Base-by-base conservation (phyloP, 805 yeast genomes). In the Metschnikowia shivogae region DNA sequence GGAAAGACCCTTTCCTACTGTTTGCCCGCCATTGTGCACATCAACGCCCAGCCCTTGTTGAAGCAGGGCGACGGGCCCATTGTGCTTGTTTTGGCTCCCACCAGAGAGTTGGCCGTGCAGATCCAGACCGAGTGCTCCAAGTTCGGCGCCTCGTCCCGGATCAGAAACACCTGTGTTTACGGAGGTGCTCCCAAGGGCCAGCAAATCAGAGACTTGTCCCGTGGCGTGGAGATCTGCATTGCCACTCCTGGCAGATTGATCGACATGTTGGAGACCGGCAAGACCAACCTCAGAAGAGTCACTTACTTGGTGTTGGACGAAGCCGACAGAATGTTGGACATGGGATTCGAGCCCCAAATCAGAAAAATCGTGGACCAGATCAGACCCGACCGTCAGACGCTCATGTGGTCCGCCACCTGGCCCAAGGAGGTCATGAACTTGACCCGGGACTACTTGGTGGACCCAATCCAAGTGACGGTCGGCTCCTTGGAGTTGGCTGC, bases 321-420 rank as follows among this genome's bases (percentile, higher is more conserved):
- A 81, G 99, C 99, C 62, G 99, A 93, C 73, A 87, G 99, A 79
- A 93, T 93, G 99, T 82, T 93, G 74, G 99, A 93, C 77, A 93
- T 93, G 99, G 99, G 99, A 69, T 93, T 93, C 70, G 99, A 93
- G 78, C 98, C 98, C 57, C 98, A 92, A 80, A 93, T 93, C 70
- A 84, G 99, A 79, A 92, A 92, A 74, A 93, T 93, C 70, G 92
- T 93, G 57, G 90, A 85, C 60, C 98, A 92, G 78, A 93, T 93
- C 67, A 87, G 99, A 77, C 99, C 99, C 51, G 99, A 93, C 70
- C 89, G 98, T 78, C 99, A 93, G 76, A 93, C 99, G 50, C 78
- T 92, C 60, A 89, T 93, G 97, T 93, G 98, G 98, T 92, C 98
- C 52, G 99, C 99, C 58, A 93, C 99, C 45, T 93, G 99, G 99